Conservation (phyloP, 2,329 filamentous ascomycete genomes). For the Iodosphaeria phyllophila region DNA sequence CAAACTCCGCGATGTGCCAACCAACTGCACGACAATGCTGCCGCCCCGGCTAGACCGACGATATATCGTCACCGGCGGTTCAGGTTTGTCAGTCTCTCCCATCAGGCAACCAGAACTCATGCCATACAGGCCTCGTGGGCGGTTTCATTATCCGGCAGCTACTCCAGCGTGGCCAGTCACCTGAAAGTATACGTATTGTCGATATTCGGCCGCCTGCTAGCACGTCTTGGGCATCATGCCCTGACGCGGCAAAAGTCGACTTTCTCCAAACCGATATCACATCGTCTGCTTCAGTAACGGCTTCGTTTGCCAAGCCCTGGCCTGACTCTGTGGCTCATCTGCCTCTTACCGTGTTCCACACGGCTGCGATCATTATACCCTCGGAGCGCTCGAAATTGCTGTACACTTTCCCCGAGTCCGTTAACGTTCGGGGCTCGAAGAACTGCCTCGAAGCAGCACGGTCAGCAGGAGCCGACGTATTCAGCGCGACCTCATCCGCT, state of each 20-base stretch:
- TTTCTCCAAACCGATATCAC: slow-evolving; percentile 31
- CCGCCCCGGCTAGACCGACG: slow-evolving; percentile 16
- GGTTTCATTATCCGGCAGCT: slow-evolving; percentile 34
- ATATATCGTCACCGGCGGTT: slow-evolving; percentile 18
- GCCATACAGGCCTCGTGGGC: slow-evolving; percentile 28
- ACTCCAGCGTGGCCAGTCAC: slow-evolving; percentile 29
- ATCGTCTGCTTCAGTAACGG: slow-evolving; percentile 20
- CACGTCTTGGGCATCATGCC: slow-evolving; percentile 19
- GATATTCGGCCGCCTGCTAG: slow-evolving; percentile 27
- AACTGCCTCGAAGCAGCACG: slow-evolving; percentile 29
- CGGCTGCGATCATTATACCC: slow-evolving; percentile 32
- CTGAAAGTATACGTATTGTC: slow-evolving; percentile 30
- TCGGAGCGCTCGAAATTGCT: slow-evolving; percentile 25
- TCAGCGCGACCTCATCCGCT: slow-evolving; percentile 33
- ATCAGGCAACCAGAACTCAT: not conserved
- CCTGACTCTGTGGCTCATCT: slow-evolving; percentile 17
- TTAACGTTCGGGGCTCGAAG: slow-evolving; percentile 30
- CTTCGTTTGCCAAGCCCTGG: slow-evolving; percentile 30
- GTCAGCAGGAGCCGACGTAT: slow-evolving; percentile 24
- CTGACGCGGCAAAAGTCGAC: slow-evolving; percentile 15
- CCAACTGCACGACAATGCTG: slow-evolving; percentile 13
- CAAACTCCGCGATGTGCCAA: slow-evolving; percentile 11
- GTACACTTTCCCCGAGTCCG: slow-evolving; percentile 23
- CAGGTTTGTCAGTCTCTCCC: no score
- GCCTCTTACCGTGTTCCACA: slow-evolving; percentile 38